Evolutionary conservation across 1,139 yeast species (phyloP), one percentile per base, ranked within the genome.

Genomic region (Pneumocystis murina): DNA sequence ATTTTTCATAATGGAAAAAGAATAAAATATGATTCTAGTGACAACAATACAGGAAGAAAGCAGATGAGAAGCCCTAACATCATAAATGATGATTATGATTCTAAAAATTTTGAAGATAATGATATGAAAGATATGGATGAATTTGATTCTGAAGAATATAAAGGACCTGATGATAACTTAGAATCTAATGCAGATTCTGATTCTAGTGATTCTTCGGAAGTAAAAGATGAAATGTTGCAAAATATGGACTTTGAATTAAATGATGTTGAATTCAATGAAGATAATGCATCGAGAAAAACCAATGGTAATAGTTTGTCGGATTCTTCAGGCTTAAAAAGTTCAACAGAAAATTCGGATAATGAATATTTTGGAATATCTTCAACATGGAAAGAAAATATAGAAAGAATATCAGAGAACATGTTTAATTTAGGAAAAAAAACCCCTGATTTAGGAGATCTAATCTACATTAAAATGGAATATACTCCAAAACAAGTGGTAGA

Each of bases 1-100:
- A 76, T 87, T 67, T 88, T 87, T 71, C 76, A 74, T 1, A 76
- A 75, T n/a, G 79, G 76, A 12, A 76, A 75, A 2, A 77, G 74
- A 66, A 30, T 76, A 72, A 59, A 70, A 41, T 78, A 75, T 14
- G 72, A 71, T 60, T 76, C 73, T 28, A 74, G 71, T 38, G 72
- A 70, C 12, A 72, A 70, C 16, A 75, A 73, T 59, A 68, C 71
- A 74, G 69, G 81, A 79, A 55, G 84, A 79, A 68, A 74, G 28
- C 64, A 61, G 2, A 64, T 64, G 7, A 62, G 66, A 16, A 20
- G 20, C 8, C 64, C 64, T n/a, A 36, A 57, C 16, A 36, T 82
- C 62, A 86, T 69, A 68, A 77, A 70, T 58, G 77, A 76, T 57
- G 75, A 74, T 43, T 85, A 79, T 36, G 68, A 67, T 41, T 59